Conservation (phyloP, 2,329 filamentous ascomycete species). For the Orbilia oligospora region DNA sequence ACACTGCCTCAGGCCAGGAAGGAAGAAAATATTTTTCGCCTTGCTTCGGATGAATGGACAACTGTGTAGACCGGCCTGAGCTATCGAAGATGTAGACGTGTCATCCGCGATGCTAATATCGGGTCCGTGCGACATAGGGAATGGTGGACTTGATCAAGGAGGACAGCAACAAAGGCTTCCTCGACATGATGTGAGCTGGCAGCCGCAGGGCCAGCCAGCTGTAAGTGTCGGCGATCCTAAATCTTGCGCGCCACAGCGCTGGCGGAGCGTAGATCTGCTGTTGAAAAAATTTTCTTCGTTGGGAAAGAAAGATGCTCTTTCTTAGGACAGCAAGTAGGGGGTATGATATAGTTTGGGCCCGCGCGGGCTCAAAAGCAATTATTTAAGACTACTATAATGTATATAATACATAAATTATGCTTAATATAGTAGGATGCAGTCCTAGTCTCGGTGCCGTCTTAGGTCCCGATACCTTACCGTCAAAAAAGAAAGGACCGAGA, state of each 20-base stretch:
- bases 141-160: constrained; percentile 95
- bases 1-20: no score
- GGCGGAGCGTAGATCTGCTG: background rate
- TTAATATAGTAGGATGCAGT: no score
- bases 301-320: background rate
- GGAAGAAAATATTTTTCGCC: no score
- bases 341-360: background rate
- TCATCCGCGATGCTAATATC: background rate
- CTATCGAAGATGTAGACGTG: background rate
- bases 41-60: no score
- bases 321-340: background rate
- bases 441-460: no score
- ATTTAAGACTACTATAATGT: no score
- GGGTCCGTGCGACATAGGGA: constrained; percentile 72
- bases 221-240: background rate
- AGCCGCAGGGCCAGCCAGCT: background rate
- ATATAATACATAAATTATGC: no score
- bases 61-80: no score
- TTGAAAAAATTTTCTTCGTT: background rate
- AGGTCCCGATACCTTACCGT: no score
- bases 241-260: background rate
- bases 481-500: no score
- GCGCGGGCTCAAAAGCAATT: no score
- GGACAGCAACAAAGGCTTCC: constrained; percentile 91
- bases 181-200: constrained; percentile 73